Percentiles rank a stretch among this genome's conserved stretches.
phyloP scores from a whole-genome alignment of 164 flowering plant genomes.

The Saururus chinensis region DNA sequence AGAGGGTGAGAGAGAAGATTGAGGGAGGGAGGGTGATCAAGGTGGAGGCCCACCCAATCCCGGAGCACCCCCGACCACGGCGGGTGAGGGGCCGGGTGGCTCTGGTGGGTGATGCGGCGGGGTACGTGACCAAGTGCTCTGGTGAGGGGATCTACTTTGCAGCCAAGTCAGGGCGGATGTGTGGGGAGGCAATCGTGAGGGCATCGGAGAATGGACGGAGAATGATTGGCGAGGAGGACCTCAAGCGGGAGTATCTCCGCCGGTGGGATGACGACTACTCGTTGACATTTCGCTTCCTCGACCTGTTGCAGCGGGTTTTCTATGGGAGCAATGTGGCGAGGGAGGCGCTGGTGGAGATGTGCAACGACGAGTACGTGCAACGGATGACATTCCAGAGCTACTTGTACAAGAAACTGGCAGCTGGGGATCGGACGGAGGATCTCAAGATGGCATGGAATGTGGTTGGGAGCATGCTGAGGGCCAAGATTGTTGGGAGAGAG shows the following conservation, averaged over 20 bases:
- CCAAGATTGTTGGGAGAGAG: conserved; percentile 13
- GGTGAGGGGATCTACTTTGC: conserved; percentile 85
- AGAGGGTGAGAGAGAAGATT: conserved; percentile 47
- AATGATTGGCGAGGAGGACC: conserved; percentile 50
- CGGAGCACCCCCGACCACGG: conserved; percentile 64
- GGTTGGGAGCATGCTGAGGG: conserved; percentile 48
- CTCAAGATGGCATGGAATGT: conserved; percentile 46
- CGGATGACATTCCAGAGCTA: conserved; percentile 77
- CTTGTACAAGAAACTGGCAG: conserved; percentile 40
- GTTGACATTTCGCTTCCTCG: conserved; percentile 49
- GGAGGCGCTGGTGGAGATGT: conserved; percentile 84
- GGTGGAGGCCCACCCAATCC: conserved; percentile 89
- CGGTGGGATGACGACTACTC: conserved; percentile 53
- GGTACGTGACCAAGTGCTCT: conserved; percentile 77
- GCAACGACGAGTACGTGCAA: conserved; percentile 67
- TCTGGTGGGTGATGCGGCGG: conserved; percentile 73
- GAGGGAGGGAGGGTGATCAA: conserved; percentile 60
- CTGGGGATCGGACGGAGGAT: conserved; percentile 15
- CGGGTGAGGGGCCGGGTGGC: conserved; percentile 62
- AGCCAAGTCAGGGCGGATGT: conserved; percentile 68
- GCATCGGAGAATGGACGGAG: conserved; percentile 55
- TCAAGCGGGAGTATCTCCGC: conserved; percentile 51
- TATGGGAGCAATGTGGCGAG: conserved; percentile 52
- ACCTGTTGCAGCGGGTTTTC: conserved; percentile 65
- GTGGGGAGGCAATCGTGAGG: conserved; percentile 62